Conservation (phyloP, 208 protist genomes). For the Leishmania amazonensis region DNA sequence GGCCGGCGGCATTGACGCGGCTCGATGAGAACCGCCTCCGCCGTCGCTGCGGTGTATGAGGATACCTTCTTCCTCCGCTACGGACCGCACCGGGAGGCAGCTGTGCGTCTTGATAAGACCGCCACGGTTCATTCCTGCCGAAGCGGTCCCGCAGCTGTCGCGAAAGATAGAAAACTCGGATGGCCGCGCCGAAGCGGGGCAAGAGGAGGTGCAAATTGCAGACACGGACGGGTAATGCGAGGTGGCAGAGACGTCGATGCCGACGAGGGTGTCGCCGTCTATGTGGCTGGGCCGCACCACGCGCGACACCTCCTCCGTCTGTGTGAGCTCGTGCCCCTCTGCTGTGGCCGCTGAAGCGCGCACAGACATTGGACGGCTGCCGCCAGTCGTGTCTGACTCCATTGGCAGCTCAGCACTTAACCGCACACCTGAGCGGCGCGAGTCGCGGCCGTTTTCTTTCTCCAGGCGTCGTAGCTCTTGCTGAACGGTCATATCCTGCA, state of each 20-base stretch:
- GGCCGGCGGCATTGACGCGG: constrained; percentile 13
- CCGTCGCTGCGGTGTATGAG: constrained; percentile 18
- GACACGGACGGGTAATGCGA: constrained; percentile 29
- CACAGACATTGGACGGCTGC: constrained; percentile 3
- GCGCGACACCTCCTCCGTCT: constrained; percentile 19
- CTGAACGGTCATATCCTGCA: constrained; percentile 74
- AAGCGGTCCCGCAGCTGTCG: constrained; percentile 40
- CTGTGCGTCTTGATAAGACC: constrained; percentile 11
- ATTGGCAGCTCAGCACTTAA: constrained; percentile 61
- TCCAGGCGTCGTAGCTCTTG: constrained; percentile 61
- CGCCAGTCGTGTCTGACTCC: constrained; percentile 27
- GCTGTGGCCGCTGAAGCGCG: constrained; percentile 7
- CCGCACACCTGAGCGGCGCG: constrained; percentile 66
- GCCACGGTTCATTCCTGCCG: background rate
- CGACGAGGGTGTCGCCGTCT: constrained; percentile 20
- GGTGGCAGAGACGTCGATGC: constrained; percentile 31
- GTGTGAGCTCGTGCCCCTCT: constrained; percentile 20
- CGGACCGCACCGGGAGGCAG: constrained; percentile 10
- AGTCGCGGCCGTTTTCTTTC: constrained; percentile 15
- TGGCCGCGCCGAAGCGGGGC: constrained; percentile 40
- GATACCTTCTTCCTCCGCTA: constrained; percentile 20
- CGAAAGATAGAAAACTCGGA: constrained; percentile 83
- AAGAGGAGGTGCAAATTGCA: constrained; percentile 25
- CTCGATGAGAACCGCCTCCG: constrained; percentile 2
- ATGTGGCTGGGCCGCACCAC: constrained; percentile 22